Conservation (phyloP, 2,329 filamentous ascomycete species). For the Penicillium nordicum region DNA sequence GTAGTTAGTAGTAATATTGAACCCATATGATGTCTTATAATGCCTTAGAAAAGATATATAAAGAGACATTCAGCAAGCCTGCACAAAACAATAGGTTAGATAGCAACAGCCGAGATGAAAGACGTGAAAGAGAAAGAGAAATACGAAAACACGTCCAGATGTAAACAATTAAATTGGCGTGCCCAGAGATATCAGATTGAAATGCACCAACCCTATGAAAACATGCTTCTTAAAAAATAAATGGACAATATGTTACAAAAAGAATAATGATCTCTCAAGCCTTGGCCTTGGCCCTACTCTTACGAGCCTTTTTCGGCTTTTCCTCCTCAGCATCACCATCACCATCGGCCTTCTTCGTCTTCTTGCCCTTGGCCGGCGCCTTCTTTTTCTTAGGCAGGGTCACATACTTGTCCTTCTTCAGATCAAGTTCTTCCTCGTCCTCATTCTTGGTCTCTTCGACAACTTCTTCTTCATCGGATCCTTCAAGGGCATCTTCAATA, state of each 20-base stretch:
- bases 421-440: constrained; percentile 73
- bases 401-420: constrained; percentile 95
- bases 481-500: constrained; percentile 92
- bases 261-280: constrained; percentile 7
- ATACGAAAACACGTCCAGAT: not conserved
- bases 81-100: too few species aligned
- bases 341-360: constrained; percentile 33
- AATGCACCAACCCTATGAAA: not conserved
- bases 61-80: too few species aligned
- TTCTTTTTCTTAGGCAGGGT: constrained; percentile 78
- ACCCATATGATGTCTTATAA: too few species aligned
- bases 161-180: not conserved
- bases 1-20: too few species aligned
- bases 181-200: not conserved
- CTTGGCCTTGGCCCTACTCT: constrained; percentile 30
- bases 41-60: too few species aligned
- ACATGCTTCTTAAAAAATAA: not conserved
- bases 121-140: not conserved
- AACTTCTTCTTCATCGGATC: constrained; percentile 71
- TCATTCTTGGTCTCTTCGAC: constrained; percentile 57
- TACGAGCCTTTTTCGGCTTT: constrained; percentile 51
- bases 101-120: not conserved
- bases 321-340: constrained; percentile 50
- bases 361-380: constrained; percentile 42
- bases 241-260: constrained; percentile 10